A percentile compares a stretch with the other conserved stretches of the same genome.
These are phyloP conservation scores for Vanrija pseudolonga DNA, from an alignment of 1,284 basidiomycete species.

Conservation along the genomic window DNA sequence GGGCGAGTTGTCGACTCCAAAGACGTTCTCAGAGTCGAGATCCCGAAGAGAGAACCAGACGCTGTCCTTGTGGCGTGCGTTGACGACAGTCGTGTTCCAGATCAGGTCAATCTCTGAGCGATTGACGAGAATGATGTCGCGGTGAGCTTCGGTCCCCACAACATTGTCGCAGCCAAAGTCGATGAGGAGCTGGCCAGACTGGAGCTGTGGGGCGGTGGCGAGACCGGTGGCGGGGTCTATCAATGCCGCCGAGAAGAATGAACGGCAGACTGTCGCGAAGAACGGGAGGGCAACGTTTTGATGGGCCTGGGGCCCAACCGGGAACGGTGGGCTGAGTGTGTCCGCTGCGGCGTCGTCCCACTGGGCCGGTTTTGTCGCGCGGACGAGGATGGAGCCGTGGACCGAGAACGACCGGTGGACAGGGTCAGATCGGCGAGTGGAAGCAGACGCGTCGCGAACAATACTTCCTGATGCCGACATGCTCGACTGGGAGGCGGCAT, in stretches of 20 bases:
- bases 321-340: background rate
- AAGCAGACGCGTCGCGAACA: background rate
- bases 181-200: slow-evolving; percentile 32
- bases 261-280: slow-evolving; percentile 45
- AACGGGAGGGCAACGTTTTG: slow-evolving; percentile 39
- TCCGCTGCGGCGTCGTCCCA: background rate
- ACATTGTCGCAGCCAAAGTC: slow-evolving; percentile 44
- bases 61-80: slow-evolving; percentile 34
- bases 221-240: slow-evolving; percentile 39
- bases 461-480: background rate
- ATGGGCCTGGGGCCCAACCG: background rate
- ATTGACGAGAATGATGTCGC: slow-evolving; percentile 45
- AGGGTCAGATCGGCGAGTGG: slow-evolving; percentile 20
- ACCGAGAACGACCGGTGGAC: slow-evolving; percentile 43
- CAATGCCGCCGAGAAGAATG: slow-evolving; percentile 39
- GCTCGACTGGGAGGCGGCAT: slow-evolving; percentile 3
- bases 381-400: slow-evolving; percentile 41
- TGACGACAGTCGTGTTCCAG: slow-evolving; percentile 41
- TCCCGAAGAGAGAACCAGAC: slow-evolving; percentile 47
- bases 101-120: slow-evolving; percentile 46
- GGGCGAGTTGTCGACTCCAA: slow-evolving; percentile 39
- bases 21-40: slow-evolving; percentile 47
- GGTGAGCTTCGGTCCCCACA: slow-evolving; percentile 37
- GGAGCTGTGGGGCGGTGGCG: slow-evolving; percentile 29
- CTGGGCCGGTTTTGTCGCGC: slow-evolving; percentile 14